These are phyloP conservation scores for Saccharata proteae DNA, from an alignment of 2,329 filamentous ascomycete species.

Conservation along the genomic window DNA sequence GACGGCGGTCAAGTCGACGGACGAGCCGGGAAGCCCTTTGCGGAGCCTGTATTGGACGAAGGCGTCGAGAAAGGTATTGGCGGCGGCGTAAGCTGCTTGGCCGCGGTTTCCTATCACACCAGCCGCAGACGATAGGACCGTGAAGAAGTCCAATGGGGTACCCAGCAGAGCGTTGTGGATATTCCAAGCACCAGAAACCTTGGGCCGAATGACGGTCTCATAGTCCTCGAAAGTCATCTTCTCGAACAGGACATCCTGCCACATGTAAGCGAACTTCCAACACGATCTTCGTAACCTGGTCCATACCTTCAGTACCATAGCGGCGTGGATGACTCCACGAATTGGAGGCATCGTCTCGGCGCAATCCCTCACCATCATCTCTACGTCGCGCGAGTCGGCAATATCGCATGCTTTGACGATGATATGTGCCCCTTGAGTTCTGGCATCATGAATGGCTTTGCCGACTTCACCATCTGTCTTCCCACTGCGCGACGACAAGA, in stretches of 20 bases:
- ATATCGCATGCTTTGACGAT: slow-evolving; percentile 7
- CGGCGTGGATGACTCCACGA: slow-evolving; percentile 16
- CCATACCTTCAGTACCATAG: slow-evolving; percentile 14
- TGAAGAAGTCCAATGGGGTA: slow-evolving; percentile 12
- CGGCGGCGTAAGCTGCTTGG: slow-evolving; percentile 18
- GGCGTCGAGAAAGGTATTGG: slow-evolving; percentile 19
- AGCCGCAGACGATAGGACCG: slow-evolving; percentile 12
- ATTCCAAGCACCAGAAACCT: slow-evolving; percentile 17
- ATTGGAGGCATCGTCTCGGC: slow-evolving; percentile 9
- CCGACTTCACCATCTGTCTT: slow-evolving; percentile 3
- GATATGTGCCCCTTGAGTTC: slow-evolving; percentile 2
- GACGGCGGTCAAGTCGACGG: slow-evolving; percentile 15
- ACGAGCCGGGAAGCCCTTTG: slow-evolving; percentile 9
- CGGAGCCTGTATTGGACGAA: slow-evolving; percentile 14
- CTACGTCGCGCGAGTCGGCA: slow-evolving; percentile 1
- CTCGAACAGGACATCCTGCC: background rate
- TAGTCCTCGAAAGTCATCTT: slow-evolving; percentile 11
- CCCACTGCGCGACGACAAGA: slow-evolving; percentile 13
- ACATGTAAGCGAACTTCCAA: slow-evolving; percentile 13
- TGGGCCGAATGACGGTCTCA: slow-evolving; percentile 12
- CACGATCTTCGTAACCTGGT: slow-evolving; percentile 19
- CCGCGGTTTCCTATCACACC: slow-evolving; percentile 13
- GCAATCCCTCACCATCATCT: background rate
- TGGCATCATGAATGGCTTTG: slow-evolving; percentile 1
- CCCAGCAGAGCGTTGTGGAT: slow-evolving; percentile 12